Base-by-base conservation (phyloP, 345 rosid species). In the Lepidium sativum region DNA sequence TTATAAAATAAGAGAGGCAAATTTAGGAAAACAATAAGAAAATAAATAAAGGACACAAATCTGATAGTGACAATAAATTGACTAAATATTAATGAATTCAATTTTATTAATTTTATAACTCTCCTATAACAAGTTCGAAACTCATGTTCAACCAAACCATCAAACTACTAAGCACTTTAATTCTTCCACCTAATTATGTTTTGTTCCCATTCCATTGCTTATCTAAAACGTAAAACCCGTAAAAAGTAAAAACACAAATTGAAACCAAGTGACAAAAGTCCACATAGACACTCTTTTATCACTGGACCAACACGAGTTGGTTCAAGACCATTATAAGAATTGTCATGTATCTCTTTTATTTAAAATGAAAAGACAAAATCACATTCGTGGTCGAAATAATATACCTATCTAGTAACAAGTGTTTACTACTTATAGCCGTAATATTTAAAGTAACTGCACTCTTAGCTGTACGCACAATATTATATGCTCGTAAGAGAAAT, bases 121-220 rank as follows among this genome's bases (percentile, higher is more conserved):
- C 10, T 49, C 37, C 5, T 15, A 48, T 63, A 38, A 55, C 16
- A 41, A 37, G 56, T 27, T 61, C 23, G 27, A 61, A 71, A 31
- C 65, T 54, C 76, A 65, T 65, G 71, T 72, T 72, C 71, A 65
- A 65, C 67, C 67, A 65, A 59, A 59, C 67, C 34, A 65, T 50
- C 67, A 72, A 59, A 72, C 75, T 4, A 49, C 65, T 40, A 9
- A 40, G 13, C 53, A 49, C 47, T 39, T 63, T 31, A 57, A 57
- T 57, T 48, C 70, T 42, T 38, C 60, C 50, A 72, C 67, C 62
- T 52, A 72, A 59, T 37, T 5, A 50, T 18, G 34, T 17, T 65
- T 41, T 41, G 23, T 40, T 43, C 11, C 21, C 48, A 11, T 4
- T 18, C 25, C n/a, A 72, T 58, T 58, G 45, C 50, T 51, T 32